Base-by-base conservation (phyloP, 73 alveolate species). In the Breviolum minutum region DNA sequence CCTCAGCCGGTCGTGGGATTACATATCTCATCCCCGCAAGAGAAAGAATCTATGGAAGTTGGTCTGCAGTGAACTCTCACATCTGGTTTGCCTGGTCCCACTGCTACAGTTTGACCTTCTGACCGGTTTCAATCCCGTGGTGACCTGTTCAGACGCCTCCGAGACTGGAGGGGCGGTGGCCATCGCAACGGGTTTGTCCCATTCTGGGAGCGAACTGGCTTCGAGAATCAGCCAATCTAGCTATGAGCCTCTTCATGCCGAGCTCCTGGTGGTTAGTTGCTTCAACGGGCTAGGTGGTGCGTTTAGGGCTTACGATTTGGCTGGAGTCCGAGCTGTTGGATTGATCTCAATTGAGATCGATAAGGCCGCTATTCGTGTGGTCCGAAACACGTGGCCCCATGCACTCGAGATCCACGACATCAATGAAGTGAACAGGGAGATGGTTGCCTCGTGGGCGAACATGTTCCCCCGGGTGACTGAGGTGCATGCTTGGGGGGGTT, bases 201-300 rank as follows among this genome's bases (percentile, higher is more conserved):
- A n/a, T n/a, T n/a, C n/a, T n/a, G n/a, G n/a, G n/a, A n/a, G n/a
- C n/a, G n/a, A n/a, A n/a, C n/a, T n/a, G n/a, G n/a, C n/a, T n/a
- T n/a, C n/a, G n/a, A n/a, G n/a, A n/a, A 7, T 84, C 30, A 24
- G 40, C 62, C 0, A 20, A 3, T 30, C 94, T 60, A n/a, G 26
- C 8, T 16, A 4, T 13, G 54, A 11, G 63, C 12, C 40, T 54
- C 8, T 6, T 0, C 77, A 84, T 22, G 62, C 62, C 0, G 61
- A 64, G 6, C 54, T 84, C 9, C 94, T 84, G 77, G 77, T 84
- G 32, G 26, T 84, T 0, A 60, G 77, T 6, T 14, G 24, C 30
- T 84, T 84, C 77, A 54, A 84, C 30, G 94, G 94, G 8, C 19
- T 84, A 8, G 94, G 94, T 0, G 94, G 94, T 60, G 77, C 77